Evolutionary conservation across 352 stramenopile genomes (phyloP).

Genomic region (Globisporangium heterothallicum): DNA sequence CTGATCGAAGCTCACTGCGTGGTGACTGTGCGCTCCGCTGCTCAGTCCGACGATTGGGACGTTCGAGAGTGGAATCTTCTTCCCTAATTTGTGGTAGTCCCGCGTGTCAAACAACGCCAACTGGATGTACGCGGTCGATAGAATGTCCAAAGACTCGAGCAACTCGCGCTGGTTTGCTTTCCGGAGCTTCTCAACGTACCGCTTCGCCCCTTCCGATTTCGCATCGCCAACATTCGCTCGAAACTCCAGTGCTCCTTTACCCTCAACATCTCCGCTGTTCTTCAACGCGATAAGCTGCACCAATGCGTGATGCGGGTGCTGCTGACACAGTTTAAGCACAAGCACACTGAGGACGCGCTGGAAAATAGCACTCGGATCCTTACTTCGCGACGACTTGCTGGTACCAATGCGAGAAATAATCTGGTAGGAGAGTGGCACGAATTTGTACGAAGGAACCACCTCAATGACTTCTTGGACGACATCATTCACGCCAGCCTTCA

Average conservation of each 20-base stretch:
- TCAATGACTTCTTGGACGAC: conserved; percentile 82
- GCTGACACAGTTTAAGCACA: conserved; percentile 88
- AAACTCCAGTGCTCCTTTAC: conserved; percentile 71
- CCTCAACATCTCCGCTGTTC: conserved; percentile 89
- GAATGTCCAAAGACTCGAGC: conserved; percentile 67
- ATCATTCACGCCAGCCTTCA: conserved; percentile 64
- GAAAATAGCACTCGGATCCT: conserved; percentile 39
- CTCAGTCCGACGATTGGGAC: conserved; percentile 39
- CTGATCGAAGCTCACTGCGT: conserved; percentile 52
- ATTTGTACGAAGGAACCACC: conserved; percentile 92
- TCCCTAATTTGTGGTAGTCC: conserved; percentile 60
- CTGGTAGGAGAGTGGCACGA: conserved; percentile 96
- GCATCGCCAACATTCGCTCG: conserved; percentile 75
- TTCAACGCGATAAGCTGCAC: conserved; percentile 94
- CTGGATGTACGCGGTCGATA: conserved; percentile 73
- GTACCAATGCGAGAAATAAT: conserved; percentile 94
- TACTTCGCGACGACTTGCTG: background rate
- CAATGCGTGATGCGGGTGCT: conserved; percentile 96
- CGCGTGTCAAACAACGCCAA: conserved; percentile 77
- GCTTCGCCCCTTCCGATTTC: conserved; percentile 59
- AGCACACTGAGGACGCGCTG: conserved; percentile 84
- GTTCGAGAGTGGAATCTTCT: conserved; percentile 70
- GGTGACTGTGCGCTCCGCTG: conserved; percentile 14
- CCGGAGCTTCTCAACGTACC: conserved; percentile 55
- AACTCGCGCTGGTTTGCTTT: conserved; percentile 49